Conservation (phyloP, 176 grass and related monocot genomes). For the Melocanna baccifera region DNA sequence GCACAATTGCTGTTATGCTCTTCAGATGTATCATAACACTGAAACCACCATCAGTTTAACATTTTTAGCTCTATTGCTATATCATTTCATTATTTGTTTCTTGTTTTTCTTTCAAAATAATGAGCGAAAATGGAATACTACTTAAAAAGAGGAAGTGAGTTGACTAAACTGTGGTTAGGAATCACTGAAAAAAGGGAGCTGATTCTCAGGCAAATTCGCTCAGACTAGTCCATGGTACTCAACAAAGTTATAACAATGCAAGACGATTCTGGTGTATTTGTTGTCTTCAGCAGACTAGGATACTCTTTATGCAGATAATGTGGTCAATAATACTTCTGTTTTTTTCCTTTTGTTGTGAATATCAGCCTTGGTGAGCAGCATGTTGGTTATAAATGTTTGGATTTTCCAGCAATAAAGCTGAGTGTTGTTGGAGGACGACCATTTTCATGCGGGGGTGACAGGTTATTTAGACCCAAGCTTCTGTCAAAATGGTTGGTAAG, state of each 20-base stretch:
- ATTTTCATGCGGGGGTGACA: constrained; percentile 83
- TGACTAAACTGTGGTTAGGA: not conserved
- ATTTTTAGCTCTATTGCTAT: not conserved
- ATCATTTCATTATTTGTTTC: constrained; percentile 3
- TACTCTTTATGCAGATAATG: not conserved
- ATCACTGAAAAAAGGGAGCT: not conserved
- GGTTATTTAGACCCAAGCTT: constrained; percentile 69
- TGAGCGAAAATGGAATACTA: not conserved
- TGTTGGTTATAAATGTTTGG: constrained; percentile 76
- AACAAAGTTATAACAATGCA: not conserved
- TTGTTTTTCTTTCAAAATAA: not conserved
- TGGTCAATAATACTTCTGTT: constrained; percentile 7
- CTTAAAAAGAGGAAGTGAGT: not conserved
- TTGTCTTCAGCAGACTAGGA: not conserved
- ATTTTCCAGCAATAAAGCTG: constrained; percentile 67
- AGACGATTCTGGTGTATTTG: not conserved
- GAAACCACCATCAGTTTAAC: not conserved
- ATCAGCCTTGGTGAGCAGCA: constrained; percentile 78
- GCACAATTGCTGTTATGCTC: not conserved
- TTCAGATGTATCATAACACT: not conserved
- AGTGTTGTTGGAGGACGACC: constrained; percentile 84
- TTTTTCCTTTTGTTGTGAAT: constrained; percentile 22
- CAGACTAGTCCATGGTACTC: not conserved
- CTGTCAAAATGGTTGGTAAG: constrained; percentile 85
- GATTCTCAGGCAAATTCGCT: not conserved